Evolutionary conservation across 768 basidiomycete species (phyloP).

Genomic region (Russula brevipes): DNA sequence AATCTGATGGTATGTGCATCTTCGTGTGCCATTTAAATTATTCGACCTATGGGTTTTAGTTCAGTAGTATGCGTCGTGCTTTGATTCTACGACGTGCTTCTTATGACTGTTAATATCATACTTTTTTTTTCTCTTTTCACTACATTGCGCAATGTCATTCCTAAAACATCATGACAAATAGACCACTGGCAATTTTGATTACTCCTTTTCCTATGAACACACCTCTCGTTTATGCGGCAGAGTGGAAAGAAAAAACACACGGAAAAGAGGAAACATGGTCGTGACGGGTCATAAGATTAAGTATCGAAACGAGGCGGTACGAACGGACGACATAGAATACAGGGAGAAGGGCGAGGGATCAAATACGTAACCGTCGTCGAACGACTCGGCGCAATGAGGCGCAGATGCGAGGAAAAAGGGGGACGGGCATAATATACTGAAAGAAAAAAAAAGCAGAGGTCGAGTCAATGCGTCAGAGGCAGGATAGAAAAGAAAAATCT

Average conservation of each 20-base stretch:
- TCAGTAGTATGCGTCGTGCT: not conserved
- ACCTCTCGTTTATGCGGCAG: conserved; percentile 14
- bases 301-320: conserved; percentile 14
- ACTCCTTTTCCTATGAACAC: conserved; percentile 18
- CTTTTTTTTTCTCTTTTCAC: not conserved
- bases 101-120: not conserved
- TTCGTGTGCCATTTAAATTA: not conserved
- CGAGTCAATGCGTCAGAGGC: conserved; percentile 16
- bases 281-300: conserved; percentile 26
- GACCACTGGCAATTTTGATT: conserved; percentile 15
- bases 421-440: conserved; percentile 19
- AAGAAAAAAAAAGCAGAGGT: conserved; percentile 14
- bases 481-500: conserved; percentile 2
- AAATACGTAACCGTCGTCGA: conserved; percentile 8
- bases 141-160: not conserved
- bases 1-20: not conserved
- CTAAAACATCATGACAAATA: conserved; percentile 8
- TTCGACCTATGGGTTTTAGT: not conserved
- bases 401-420: conserved; percentile 12
- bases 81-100: not conserved
- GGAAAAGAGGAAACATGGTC: conserved; percentile 15
- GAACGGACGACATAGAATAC: conserved; percentile 21
- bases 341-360: not conserved
- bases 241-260: not conserved
- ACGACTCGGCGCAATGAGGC: not conserved